These are phyloP conservation scores for Forsythia viridissima DNA, from an alignment of 257 asterid genomes.

Conservation along the genomic window DNA sequence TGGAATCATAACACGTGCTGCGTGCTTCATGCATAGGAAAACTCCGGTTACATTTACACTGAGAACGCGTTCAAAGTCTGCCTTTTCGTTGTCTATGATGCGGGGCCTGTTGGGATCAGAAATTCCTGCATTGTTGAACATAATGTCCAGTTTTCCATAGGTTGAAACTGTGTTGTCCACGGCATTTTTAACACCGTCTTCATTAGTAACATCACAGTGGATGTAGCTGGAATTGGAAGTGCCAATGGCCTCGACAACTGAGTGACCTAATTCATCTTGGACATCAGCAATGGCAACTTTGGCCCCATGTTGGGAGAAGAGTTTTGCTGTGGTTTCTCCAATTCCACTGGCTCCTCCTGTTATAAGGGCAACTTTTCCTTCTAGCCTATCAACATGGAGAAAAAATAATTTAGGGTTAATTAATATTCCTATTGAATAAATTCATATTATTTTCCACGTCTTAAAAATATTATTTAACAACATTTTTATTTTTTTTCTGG, in stretches of 20 bases:
- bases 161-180: slow-evolving; percentile 39
- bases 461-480: too few species aligned
- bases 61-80: slow-evolving; percentile 50
- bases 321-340: slow-evolving; percentile 51
- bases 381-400: slow-evolving; percentile 32
- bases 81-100: slow-evolving; percentile 23
- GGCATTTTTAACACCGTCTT: slow-evolving; percentile 39
- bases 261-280: slow-evolving; percentile 47
- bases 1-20: slow-evolving; percentile 54
- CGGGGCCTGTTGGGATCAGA: slow-evolving; percentile 24
- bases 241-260: slow-evolving; percentile 32
- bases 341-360: slow-evolving; percentile 72
- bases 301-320: slow-evolving; percentile 58
- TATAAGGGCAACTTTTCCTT: slow-evolving; percentile 64
- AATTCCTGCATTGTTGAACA: slow-evolving; percentile 63
- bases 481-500: too few species aligned
- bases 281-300: slow-evolving; percentile 56
- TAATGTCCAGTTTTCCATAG: slow-evolving; percentile 58
- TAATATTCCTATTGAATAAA: too few species aligned
- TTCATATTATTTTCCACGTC: too few species aligned
- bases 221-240: slow-evolving; percentile 35
- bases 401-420: background rate
- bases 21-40: slow-evolving; percentile 60
- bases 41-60: slow-evolving; percentile 45
- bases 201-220: slow-evolving; percentile 58